phyloP scores from a whole-genome alignment of 345 rosid genomes.

The Hypericum androsaemum region DNA sequence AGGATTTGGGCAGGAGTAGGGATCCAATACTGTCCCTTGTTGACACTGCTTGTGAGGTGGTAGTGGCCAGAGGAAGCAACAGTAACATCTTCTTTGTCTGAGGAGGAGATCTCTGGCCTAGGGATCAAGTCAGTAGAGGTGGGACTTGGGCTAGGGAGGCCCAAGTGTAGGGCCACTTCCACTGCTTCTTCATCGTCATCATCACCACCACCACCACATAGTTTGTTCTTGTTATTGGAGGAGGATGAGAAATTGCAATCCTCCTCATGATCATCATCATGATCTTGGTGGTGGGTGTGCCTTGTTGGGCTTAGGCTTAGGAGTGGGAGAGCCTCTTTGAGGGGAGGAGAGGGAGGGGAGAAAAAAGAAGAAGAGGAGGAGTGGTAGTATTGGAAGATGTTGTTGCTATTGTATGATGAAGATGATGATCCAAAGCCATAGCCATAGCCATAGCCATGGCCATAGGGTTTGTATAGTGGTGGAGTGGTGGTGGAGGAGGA shows the following conservation, averaged over 20 bases:
- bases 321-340: conserved; percentile 81
- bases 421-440: neutral
- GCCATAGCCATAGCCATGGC: too few species aligned
- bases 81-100: conserved; percentile 41
- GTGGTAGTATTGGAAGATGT: conserved; percentile 7
- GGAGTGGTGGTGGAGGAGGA: neutral
- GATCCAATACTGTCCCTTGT: conserved; percentile 89
- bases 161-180: conserved; percentile 76
- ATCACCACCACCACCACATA: conserved; percentile 14
- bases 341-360: conserved; percentile 61
- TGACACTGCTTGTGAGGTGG: conserved; percentile 23
- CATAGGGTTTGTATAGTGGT: neutral
- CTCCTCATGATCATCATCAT: conserved; percentile 16
- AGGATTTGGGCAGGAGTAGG: conserved; percentile 98
- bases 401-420: conserved; percentile 18
- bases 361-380: conserved; percentile 15
- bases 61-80: conserved; percentile 26
- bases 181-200: conserved; percentile 36
- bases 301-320: conserved; percentile 65
- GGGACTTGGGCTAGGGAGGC: conserved; percentile 54
- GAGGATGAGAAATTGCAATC: conserved; percentile 13
- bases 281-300: neutral
- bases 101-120: conserved; percentile 21
- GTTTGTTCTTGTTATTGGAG: conserved; percentile 26
- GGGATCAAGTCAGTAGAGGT: conserved; percentile 32